Evolutionary conservation across 345 rosid species (phyloP).

Genomic region (Arabidopsis arenosa): DNA sequence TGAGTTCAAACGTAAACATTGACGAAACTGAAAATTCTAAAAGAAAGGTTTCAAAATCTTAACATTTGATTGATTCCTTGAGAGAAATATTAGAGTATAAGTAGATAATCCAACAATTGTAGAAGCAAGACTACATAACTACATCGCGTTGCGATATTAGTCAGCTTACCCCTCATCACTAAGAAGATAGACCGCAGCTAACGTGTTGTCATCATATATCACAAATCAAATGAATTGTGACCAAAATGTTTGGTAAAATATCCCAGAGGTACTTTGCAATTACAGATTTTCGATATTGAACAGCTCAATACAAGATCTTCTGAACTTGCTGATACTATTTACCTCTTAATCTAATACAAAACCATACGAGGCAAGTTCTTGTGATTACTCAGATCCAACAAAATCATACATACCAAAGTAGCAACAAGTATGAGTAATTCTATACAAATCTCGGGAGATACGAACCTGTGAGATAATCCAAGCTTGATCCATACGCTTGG

Average conservation of each 20-base stretch:
- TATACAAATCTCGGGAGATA: background rate
- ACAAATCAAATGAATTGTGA: background rate
- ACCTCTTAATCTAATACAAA: background rate
- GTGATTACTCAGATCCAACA: background rate
- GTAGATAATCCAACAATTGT: background rate
- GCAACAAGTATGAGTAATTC: background rate
- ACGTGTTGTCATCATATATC: background rate
- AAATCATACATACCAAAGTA: background rate
- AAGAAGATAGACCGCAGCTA: too few species aligned
- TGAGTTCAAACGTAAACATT: background rate
- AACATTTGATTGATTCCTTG: background rate
- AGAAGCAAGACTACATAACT: background rate
- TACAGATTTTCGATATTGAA: background rate
- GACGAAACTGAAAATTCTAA: background rate
- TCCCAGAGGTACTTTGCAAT: background rate
- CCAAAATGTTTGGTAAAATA: background rate
- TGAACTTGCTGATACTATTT: background rate
- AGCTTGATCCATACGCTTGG: constrained; percentile 83
- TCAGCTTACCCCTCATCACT: too few species aligned
- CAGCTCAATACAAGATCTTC: background rate
- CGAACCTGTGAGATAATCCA: constrained; percentile 88
- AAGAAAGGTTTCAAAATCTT: background rate
- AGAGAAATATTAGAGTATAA: background rate
- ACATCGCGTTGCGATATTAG: background rate
- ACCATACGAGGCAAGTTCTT: background rate